Conservation (phyloP, 169 alveolate species). For the Perkinsus olseni region DNA sequence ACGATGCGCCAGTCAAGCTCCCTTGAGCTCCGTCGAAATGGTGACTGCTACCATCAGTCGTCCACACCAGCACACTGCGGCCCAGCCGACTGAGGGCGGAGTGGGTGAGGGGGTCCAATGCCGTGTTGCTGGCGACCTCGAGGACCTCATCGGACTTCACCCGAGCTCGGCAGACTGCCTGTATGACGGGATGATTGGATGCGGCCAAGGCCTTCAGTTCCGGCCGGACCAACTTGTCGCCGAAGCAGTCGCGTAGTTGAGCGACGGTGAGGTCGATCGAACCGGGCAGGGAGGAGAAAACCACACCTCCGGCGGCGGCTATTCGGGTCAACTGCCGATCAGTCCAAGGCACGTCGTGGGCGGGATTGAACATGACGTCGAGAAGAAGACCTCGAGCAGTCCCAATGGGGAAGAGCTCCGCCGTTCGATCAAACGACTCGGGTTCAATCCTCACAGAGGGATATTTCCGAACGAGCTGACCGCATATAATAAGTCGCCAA, state of each 20-base stretch:
- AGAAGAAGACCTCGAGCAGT: not conserved
- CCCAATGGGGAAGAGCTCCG: not conserved
- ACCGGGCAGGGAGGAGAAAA: not conserved
- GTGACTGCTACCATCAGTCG: not conserved
- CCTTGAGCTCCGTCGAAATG: not conserved
- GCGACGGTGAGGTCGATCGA: not conserved
- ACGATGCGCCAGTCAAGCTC: too few species aligned
- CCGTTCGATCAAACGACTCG: not conserved
- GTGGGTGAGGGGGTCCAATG: not conserved
- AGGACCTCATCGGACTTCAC: not conserved
- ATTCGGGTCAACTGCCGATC: not conserved
- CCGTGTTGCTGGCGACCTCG: not conserved
- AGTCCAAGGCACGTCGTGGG: not conserved
- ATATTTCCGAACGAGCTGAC: not conserved
- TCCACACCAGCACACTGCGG: not conserved
- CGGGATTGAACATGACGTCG: not conserved
- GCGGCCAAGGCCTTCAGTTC: not conserved
- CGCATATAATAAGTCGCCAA: not conserved
- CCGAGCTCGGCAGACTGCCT: not conserved
- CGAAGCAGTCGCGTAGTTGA: not conserved
- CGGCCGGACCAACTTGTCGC: not conserved
- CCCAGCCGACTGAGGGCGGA: not conserved
- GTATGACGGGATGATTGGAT: not conserved
- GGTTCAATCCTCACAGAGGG: not conserved
- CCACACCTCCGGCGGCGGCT: not conserved